phyloP scores from a whole-genome alignment of 169 alveolate genomes.

The Eimeria tenella region DNA sequence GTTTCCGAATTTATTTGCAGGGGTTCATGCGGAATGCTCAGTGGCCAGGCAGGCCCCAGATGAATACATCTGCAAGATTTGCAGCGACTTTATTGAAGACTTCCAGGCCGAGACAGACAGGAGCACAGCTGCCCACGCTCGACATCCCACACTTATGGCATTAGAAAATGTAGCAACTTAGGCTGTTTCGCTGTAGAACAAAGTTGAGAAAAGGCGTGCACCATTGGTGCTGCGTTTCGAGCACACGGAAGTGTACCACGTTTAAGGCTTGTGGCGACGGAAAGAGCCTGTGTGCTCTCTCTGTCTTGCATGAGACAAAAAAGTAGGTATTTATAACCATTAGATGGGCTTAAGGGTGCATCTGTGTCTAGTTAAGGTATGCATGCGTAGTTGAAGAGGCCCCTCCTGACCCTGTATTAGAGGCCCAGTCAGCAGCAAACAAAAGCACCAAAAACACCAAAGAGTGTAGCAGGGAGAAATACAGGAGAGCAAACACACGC shows the following conservation, averaged over 20 bases:
- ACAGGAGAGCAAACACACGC: slow-evolving; percentile 29
- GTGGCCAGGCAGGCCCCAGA: neutral
- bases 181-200: neutral
- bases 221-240: neutral
- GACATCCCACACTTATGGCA: too few relatives aligned
- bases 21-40: neutral
- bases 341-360: neutral
- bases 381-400: neutral
- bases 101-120: neutral
- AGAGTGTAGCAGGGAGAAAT: slow-evolving; percentile 33
- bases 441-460: slow-evolving; percentile 25
- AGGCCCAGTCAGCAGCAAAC: slow-evolving; percentile 13
- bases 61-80: neutral
- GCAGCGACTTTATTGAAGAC: neutral
- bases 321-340: too few relatives aligned
- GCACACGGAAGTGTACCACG: neutral
- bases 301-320: neutral
- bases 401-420: neutral
- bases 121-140: too few relatives aligned
- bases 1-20: neutral
- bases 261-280: neutral
- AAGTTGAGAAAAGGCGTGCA: neutral
- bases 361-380: neutral
- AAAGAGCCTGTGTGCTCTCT: neutral
- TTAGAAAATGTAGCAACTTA: too few relatives aligned